phyloP scores from a whole-genome alignment of 192 early-diverging fungal species.

The Coemansia sp. region DNA sequence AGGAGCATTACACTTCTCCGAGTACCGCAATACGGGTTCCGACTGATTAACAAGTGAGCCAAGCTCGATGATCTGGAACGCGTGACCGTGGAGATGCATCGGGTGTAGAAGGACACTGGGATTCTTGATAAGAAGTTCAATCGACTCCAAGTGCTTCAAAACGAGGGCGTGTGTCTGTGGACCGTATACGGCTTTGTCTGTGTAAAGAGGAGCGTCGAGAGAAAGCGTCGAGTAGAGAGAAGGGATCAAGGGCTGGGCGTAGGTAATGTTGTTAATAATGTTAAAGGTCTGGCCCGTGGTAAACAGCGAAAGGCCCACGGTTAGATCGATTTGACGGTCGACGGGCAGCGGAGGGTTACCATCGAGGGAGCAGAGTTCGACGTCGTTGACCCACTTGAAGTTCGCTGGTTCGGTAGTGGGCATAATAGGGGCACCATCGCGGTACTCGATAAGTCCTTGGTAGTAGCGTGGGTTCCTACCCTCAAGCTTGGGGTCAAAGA shows the following conservation, averaged over 20 bases:
- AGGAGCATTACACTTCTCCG: constrained; percentile 12
- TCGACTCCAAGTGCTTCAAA: constrained; percentile 59
- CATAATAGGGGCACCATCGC: constrained; percentile 1
- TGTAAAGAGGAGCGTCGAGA: constrained; percentile 49
- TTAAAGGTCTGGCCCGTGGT: constrained; percentile 58
- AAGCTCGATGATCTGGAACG: constrained; percentile 72
- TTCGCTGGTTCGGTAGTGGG: neutral
- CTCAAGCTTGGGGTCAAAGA: constrained; percentile 52
- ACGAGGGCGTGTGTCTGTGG: constrained; percentile 62
- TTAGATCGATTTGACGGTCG: constrained; percentile 12
- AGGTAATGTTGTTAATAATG: constrained; percentile 64
- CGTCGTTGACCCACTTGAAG: constrained; percentile 24
- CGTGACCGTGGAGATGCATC: constrained; percentile 82
- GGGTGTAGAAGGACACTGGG: constrained; percentile 65
- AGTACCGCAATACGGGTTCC: neutral
- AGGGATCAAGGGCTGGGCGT: constrained; percentile 63
- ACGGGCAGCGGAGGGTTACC: constrained; percentile 13
- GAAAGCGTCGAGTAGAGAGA: constrained; percentile 66
- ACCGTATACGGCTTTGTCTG: constrained; percentile 63
- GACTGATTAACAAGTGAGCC: constrained; percentile 38
- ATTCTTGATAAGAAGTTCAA: constrained; percentile 75
- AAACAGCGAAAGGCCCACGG: constrained; percentile 58
- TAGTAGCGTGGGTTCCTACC: constrained; percentile 52
- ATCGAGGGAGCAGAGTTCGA: neutral
- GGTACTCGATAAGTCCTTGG: constrained; percentile 21